Conservation (phyloP, 2,329 filamentous ascomycete genomes). For the Cordyceps javanica region DNA sequence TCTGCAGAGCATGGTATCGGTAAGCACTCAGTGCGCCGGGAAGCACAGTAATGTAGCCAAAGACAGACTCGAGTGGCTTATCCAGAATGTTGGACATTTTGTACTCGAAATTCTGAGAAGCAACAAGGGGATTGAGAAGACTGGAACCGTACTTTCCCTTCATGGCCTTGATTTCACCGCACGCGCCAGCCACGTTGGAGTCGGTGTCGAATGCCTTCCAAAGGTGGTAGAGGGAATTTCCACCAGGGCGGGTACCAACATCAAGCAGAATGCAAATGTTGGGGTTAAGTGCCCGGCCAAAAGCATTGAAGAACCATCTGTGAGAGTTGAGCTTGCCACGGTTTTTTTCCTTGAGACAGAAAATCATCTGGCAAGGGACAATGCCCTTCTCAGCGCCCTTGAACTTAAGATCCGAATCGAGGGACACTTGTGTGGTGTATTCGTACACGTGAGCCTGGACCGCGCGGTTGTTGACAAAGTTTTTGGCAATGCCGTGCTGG, state of each 20-base stretch:
- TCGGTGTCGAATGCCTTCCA: conserved; percentile 99
- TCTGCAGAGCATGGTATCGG: conserved; percentile 90
- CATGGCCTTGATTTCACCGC: conserved; percentile 95
- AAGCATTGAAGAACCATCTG: conserved; percentile 98
- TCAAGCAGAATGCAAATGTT: conserved; percentile 97
- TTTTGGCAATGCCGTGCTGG: conserved; percentile 97
- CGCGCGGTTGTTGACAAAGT: conserved; percentile 91
- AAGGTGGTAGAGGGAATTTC: conserved; percentile 89
- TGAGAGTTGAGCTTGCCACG: conserved; percentile 97
- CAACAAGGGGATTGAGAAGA: conserved; percentile 87
- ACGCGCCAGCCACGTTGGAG: conserved; percentile 93
- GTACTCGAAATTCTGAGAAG: conserved; percentile 98
- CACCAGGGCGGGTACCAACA: conserved; percentile 86
- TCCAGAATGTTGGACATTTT: conserved; percentile 99
- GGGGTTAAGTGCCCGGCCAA: conserved; percentile 84
- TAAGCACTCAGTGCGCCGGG: conserved; percentile 94
- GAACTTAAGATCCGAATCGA: conserved; percentile 94
- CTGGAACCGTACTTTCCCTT: conserved; percentile 80
- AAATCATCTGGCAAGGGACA: conserved; percentile 95
- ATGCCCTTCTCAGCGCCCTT: conserved; percentile 99
- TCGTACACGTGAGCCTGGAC: conserved; percentile 98
- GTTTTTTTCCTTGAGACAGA: conserved; percentile 97
- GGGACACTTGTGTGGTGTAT: conserved; percentile 95
- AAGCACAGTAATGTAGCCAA: conserved; percentile 95
- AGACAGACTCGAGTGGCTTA: conserved; percentile 93